Evolutionary conservation across 208 protist genomes (phyloP).

Genomic region (Blastocrithidia nonstop): DNA sequence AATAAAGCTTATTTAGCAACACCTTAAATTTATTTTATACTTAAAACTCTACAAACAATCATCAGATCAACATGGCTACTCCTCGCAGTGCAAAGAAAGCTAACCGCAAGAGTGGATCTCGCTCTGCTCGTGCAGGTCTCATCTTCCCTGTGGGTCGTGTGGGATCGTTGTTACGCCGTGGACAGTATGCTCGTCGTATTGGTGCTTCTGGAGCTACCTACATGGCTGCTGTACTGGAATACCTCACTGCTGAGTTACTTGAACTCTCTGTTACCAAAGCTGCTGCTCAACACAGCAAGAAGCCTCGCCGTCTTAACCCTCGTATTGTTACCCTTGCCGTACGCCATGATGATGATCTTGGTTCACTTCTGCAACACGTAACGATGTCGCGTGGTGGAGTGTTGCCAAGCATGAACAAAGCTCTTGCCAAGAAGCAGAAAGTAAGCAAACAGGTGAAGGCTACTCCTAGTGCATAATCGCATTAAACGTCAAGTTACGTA

Average conservation of each 20-base stretch:
- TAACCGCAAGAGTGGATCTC: too few relatives aligned
- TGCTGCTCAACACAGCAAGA: conserved; percentile 46
- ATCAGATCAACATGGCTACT: too few relatives aligned
- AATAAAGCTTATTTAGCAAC: too few relatives aligned
- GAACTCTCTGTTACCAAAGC: conserved; percentile 75
- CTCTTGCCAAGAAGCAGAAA: conserved; percentile 65
- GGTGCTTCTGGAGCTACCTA: conserved; percentile 97
- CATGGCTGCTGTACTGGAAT: conserved; percentile 98
- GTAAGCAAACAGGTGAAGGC: conserved; percentile 19
- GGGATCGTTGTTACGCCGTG: conserved; percentile 90
- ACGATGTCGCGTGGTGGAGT: conserved; percentile 65
- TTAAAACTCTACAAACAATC: too few relatives aligned
- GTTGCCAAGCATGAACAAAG: conserved; percentile 70
- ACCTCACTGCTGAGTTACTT: conserved; percentile 83
- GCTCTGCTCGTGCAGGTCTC: too few relatives aligned
- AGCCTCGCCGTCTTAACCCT: conserved; percentile 48
- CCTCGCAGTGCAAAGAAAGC: too few relatives aligned
- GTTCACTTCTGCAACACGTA: conserved; percentile 37
- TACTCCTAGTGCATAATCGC: conserved; percentile 1
- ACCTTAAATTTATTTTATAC: too few relatives aligned
- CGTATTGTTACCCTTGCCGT: conserved; percentile 60
- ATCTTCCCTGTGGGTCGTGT: conserved; percentile 98
- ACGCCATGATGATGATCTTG: conserved; percentile 68
- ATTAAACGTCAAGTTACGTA: conserved; percentile 19
- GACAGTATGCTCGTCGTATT: conserved; percentile 93